These are phyloP conservation scores for Trichosporon faecale DNA, from an alignment of 1,284 basidiomycete genomes.

Conservation along the genomic window DNA sequence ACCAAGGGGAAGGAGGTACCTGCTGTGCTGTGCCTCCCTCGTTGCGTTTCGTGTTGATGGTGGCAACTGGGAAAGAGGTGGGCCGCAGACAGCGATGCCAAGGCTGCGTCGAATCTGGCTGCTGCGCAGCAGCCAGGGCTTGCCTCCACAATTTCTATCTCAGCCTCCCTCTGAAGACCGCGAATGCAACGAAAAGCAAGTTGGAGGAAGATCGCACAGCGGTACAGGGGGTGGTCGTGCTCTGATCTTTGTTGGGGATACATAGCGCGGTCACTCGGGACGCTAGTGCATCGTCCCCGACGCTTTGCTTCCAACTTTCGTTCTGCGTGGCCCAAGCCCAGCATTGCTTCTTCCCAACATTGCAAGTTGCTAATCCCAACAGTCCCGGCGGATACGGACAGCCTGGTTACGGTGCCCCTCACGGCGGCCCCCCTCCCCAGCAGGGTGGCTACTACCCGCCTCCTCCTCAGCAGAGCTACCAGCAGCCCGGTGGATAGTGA, in stretches of 20 bases:
- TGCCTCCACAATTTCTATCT: background rate
- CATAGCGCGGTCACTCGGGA: background rate
- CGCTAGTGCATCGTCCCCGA: background rate
- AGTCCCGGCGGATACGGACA: slow-evolving; percentile 26
- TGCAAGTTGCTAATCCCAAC: background rate
- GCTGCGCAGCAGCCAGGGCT: background rate
- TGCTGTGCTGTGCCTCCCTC: too few relatives aligned
- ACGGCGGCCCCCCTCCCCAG: slow-evolving; percentile 25
- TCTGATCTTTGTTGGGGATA: background rate
- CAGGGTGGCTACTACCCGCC: slow-evolving; percentile 43
- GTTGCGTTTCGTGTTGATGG: background rate
- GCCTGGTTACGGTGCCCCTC: slow-evolving; percentile 29
- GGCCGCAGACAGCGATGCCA: background rate
- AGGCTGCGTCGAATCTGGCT: background rate
- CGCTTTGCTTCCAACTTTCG: background rate
- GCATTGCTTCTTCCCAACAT: background rate
- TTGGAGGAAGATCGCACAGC: background rate
- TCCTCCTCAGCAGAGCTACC: slow-evolving; percentile 35
- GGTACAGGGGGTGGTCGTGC: too few relatives aligned
- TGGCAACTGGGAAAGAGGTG: background rate
- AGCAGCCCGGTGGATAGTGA: slow-evolving; percentile 30
- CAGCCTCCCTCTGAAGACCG: slow-evolving; percentile 10
- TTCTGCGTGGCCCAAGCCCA: background rate
- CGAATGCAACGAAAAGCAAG: background rate
- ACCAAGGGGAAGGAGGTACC: background rate